phyloP scores from a whole-genome alignment of 768 basidiomycete species.

The Botryobasidium botryosum region DNA sequence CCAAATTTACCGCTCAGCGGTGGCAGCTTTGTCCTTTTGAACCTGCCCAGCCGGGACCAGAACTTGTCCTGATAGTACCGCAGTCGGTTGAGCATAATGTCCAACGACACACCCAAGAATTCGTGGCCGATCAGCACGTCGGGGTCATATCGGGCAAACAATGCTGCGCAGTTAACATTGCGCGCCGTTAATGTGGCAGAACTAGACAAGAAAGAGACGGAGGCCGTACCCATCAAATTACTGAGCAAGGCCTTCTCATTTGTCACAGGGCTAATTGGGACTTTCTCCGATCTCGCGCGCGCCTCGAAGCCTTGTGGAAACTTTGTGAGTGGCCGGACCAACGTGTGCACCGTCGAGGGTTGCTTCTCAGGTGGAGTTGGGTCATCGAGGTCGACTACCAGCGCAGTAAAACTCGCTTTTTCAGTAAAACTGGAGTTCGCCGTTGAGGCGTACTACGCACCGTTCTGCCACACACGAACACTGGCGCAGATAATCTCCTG shows the following conservation, averaged over 20 bases:
- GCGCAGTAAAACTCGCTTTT: not conserved
- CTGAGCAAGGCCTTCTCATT: constrained; percentile 80
- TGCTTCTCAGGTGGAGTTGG: constrained; percentile 78
- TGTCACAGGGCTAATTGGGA: constrained; percentile 46
- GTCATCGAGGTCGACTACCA: constrained; percentile 72
- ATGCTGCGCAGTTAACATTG: constrained; percentile 26
- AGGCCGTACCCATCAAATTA: constrained; percentile 46
- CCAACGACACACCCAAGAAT: constrained; percentile 76
- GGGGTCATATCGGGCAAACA: constrained; percentile 74
- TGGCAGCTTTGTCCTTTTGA: constrained; percentile 73
- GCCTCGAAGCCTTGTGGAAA: constrained; percentile 77
- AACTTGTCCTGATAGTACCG: constrained; percentile 79
- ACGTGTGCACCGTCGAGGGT: constrained; percentile 69
- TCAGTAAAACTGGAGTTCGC: not conserved
- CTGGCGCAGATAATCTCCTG: constrained; percentile 84
- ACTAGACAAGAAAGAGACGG: not conserved
- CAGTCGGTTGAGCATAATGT: constrained; percentile 83
- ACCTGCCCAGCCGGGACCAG: constrained; percentile 86
- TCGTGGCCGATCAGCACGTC: constrained; percentile 93
- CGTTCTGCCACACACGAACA: constrained; percentile 64
- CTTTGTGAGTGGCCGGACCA: constrained; percentile 73
- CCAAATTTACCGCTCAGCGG: constrained; percentile 59
- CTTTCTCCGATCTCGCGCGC: constrained; percentile 41
- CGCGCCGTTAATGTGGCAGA: constrained; percentile 6
- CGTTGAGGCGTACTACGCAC: constrained; percentile 22